phyloP scores from a whole-genome alignment of 2,329 filamentous ascomycete species.

The Grosmannia serpens region DNA sequence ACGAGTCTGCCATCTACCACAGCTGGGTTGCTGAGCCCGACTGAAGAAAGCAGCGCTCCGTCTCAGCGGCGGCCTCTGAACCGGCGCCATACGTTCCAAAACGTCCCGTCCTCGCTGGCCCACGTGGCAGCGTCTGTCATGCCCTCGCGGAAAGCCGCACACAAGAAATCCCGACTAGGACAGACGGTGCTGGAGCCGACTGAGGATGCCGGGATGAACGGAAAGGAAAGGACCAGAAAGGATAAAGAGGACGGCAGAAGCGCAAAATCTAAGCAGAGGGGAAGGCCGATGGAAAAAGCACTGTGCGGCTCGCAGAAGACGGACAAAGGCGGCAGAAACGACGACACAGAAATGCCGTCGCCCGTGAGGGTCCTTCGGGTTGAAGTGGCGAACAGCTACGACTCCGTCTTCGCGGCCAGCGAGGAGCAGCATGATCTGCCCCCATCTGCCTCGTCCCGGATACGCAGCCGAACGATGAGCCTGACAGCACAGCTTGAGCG shows the following conservation, averaged over 20 bases:
- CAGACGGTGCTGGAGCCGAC: not conserved
- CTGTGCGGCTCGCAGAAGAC: not conserved
- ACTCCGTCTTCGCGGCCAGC: not conserved
- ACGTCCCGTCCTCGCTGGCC: conserved; percentile 15
- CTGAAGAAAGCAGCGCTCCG: not conserved
- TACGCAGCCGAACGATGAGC: conserved; percentile 18
- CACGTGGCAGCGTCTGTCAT: conserved; percentile 7
- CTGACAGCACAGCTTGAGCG: conserved; percentile 19
- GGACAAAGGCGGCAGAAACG: not conserved
- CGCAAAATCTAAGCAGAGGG: not conserved
- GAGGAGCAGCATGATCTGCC: not conserved
- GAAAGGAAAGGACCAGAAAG: not conserved
- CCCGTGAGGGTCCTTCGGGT: not conserved
- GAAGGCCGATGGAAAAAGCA: not conserved
- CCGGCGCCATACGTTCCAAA: conserved; percentile 16
- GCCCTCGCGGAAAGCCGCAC: not conserved
- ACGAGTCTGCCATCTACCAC: not conserved
- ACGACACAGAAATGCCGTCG: not conserved
- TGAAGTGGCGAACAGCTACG: not conserved
- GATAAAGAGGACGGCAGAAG: not conserved
- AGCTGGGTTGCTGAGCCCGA: too few species aligned
- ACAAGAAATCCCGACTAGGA: not conserved
- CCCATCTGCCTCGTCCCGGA: not conserved
- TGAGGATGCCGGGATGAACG: not conserved
- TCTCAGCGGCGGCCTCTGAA: conserved; percentile 6